Evolutionary conservation across 495 filamentous ascomycete genomes (phyloP), one percentile per base, ranked within the genome.

Genomic region (Penicillium nucicola): DNA sequence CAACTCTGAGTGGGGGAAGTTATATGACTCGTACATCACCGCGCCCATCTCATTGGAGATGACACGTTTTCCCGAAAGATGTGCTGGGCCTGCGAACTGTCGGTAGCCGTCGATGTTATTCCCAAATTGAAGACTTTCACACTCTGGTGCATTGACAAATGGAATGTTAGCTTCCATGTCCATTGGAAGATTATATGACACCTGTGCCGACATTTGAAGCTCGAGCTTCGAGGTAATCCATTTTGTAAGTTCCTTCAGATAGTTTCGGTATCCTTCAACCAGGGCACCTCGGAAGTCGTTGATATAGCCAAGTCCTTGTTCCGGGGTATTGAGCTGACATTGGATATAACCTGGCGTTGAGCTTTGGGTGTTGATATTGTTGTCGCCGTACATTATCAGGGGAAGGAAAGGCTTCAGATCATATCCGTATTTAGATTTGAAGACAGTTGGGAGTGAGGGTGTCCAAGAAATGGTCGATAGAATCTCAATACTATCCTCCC

Each of bases 401-500:
- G 65, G 65, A 5, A 68, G 50, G n/a, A 58, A 55, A 4, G 32
- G 19, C 13, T 53, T 48, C 14, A 68, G 7, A 20, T 53, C 47
- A 22, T 74, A 72, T 7, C 66, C 64, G 14, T 69, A 56, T 39
- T 63, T 66, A 1, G 56, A 49, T 20, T 66, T 48, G 38, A 75
- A 75, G 11, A 72, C 45, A 3, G 65, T 34, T 1, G 75, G 76
- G 12, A 81, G 61, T 7, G 60, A 68, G 6, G 62, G 66, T 0
- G 74, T 75, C 77, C 77, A 80, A 30, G 64, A 74, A 9, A 72
- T 58, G 11, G 66, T 56, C 0, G 64, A 63, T 22, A 46, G 56
- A 31, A 74, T 69, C 43, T 78, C 75, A 22, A 76, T 58, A 37
- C 74, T 77, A 50, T 81, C 78, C 47, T 81, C 77, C 78, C 78